A percentile compares a stretch with the other conserved stretches of the same genome.
phyloP scores from a whole-genome alignment of 768 basidiomycete genomes.

The Lyophyllum decastes region DNA sequence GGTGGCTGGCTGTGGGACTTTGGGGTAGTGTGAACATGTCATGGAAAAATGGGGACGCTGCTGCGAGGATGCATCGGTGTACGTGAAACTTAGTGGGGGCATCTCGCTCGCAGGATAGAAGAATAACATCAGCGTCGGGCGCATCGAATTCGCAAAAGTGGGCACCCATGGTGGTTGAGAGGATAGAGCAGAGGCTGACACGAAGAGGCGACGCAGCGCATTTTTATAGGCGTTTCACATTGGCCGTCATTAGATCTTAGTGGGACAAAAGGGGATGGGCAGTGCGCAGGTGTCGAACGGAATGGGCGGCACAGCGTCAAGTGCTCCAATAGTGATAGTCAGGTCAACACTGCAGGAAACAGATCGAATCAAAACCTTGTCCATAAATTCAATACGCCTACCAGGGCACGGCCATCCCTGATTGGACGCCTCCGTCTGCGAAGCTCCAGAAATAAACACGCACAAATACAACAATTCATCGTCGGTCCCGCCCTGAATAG shows the following conservation, averaged over 20 bases:
- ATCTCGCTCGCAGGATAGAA: slow-evolving; percentile 42
- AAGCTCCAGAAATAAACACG: slow-evolving; percentile 13
- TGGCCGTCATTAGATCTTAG: slow-evolving; percentile 1
- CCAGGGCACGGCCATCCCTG: slow-evolving; percentile 11
- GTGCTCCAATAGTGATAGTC: background rate
- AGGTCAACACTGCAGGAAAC: background rate
- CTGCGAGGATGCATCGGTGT: slow-evolving; percentile 61
- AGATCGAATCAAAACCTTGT: background rate
- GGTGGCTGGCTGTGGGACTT: slow-evolving; percentile 16
- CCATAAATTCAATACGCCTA: slow-evolving; percentile 6
- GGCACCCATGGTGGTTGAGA: slow-evolving; percentile 13
- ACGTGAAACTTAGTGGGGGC: slow-evolving; percentile 52
- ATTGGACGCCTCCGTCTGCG: slow-evolving; percentile 8
- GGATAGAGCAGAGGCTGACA: slow-evolving; percentile 13
- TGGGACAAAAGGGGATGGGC: slow-evolving; percentile 3
- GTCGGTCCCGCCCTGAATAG: slow-evolving; percentile 13
- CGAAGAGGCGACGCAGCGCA: background rate
- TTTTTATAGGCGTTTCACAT: slow-evolving; percentile 12
- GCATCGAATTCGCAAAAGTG: slow-evolving; percentile 44
- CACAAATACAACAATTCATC: slow-evolving; percentile 14
- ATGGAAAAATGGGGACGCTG: slow-evolving; percentile 67
- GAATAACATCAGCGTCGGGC: slow-evolving; percentile 53
- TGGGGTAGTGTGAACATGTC: slow-evolving; percentile 73
- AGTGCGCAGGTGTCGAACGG: background rate
- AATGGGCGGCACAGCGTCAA: background rate